Evolutionary conservation across 2,329 filamentous ascomycete species (phyloP), one percentile per base, ranked within the genome.

Genomic region (Phoma sp.): DNA sequence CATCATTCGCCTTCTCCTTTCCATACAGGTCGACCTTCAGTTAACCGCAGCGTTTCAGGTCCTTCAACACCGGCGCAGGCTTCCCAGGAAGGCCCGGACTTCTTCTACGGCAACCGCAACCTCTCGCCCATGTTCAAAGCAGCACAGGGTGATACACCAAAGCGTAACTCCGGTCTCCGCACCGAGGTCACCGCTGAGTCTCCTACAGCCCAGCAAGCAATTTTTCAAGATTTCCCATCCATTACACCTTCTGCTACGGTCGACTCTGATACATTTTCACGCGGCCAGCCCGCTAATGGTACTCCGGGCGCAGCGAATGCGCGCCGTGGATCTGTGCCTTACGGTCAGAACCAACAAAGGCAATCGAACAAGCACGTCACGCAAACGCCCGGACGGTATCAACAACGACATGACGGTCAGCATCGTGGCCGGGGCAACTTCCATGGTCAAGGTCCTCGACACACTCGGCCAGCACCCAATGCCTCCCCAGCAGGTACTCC

Each of bases 41-140:
- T 67, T 27, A 52, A 44, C 11, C 65, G 69, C 23, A 72, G 64
- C 49, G 44, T 66, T 14, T 74, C 71, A 7, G 70, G 70, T 4
- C 73, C 73, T 22, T 63, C 66, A 6, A 75, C 71, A 13, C 73
- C 72, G 13, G 65, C 59, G 14, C 66, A 66, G 38, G 39, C 58
- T n/a, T 49, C 58, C 40, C 65, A 68, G 25, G 66, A 72, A 9
- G 37, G 58, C 9, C 51, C 67, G 11, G 67, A 71, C 45, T 68
- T 73, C 37, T 68, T 73, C 40, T 73, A 72, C 40, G 79, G 79
- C 57, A 79, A 79, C 40, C 74, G 74, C 36, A 81, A 81, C 56
- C 76, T 82, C 30, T 80, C 79, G 3, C 78, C 78, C 4, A 58
- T 81, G 23, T 81, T 82, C 72, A 76, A 80, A 59, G 78, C 78